Conservation (phyloP, 2,329 filamentous ascomycete species). For the Penicillium crustosum region DNA sequence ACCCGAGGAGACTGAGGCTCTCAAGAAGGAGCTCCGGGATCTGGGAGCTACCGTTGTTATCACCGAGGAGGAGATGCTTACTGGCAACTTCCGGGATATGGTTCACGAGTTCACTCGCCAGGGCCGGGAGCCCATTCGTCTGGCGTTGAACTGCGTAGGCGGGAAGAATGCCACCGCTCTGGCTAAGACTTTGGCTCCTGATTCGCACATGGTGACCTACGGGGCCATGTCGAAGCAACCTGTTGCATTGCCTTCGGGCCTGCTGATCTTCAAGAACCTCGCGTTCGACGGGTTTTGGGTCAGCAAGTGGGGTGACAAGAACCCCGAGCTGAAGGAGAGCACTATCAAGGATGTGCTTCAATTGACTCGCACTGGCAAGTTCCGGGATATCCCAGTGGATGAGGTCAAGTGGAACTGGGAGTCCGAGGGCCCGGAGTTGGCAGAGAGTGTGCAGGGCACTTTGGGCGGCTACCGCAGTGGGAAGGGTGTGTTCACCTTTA, state of each 20-base stretch:
- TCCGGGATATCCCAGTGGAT: conserved; percentile 80
- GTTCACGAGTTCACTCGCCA: conserved; percentile 68
- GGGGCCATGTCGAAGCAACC: conserved; percentile 93
- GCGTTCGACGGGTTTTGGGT: conserved; percentile 94
- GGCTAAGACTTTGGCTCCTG: conserved; percentile 68
- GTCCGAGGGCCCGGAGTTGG: conserved; percentile 68
- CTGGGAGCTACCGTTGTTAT: conserved; percentile 65
- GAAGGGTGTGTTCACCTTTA: conserved; percentile 88
- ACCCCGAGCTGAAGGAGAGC: conserved; percentile 70
- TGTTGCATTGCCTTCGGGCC: conserved; percentile 72
- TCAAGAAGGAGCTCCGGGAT: conserved; percentile 60
- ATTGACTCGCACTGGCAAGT: conserved; percentile 71
- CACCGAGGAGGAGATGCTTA: conserved; percentile 59
- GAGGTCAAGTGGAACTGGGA: conserved; percentile 81
- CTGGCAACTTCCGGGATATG: conserved; percentile 47
- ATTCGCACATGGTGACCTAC: conserved; percentile 83
- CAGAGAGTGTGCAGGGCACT: conserved; percentile 75
- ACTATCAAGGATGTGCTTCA: conserved; percentile 84
- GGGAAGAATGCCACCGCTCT: conserved; percentile 79
- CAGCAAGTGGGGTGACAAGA: conserved; percentile 77
- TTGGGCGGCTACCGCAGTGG: conserved; percentile 80
- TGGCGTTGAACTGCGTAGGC: conserved; percentile 92
- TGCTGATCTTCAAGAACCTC: conserved; percentile 92
- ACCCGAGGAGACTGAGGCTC: conserved; percentile 61
- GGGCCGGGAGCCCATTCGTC: conserved; percentile 67